Conservation (phyloP, 1,284 basidiomycete genomes). For the Cutaneotrichosporon sp. region DNA sequence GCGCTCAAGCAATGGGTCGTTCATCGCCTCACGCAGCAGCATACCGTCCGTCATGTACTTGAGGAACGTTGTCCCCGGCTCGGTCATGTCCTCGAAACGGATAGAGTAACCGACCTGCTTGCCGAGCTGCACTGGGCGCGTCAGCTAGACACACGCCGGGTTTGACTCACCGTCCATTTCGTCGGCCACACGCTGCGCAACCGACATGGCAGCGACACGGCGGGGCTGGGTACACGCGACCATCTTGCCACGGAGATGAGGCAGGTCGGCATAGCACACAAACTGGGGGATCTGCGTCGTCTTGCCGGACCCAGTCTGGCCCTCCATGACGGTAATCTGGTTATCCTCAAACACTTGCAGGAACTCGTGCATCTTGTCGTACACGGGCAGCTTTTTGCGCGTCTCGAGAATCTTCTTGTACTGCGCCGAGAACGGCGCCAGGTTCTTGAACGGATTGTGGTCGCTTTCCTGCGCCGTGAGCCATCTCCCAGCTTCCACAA, state of each 20-base stretch:
- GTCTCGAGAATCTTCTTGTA: conserved; percentile 83
- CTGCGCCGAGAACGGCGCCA: conserved; percentile 62
- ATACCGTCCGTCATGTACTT: conserved; percentile 99
- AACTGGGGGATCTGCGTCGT: conserved; percentile 99
- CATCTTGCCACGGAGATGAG: conserved; percentile 78
- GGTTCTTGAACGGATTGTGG: conserved; percentile 80
- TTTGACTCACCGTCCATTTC: conserved; percentile 82
- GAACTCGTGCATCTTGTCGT: conserved; percentile 87
- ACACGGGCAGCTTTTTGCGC: conserved; percentile 87
- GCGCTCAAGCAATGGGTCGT: conserved; percentile 78
- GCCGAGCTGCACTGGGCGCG: conserved; percentile 67
- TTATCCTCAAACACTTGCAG: conserved; percentile 74
- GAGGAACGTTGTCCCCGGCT: conserved; percentile 80
- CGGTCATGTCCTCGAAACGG: conserved; percentile 97
- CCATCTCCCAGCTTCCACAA: not conserved
- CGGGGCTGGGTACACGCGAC: conserved; percentile 97
- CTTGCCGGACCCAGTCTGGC: conserved; percentile 97
- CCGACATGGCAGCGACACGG: conserved; percentile 95
- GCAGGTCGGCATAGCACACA: conserved; percentile 86
- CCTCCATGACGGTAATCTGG: conserved; percentile 93
- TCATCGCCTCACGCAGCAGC: conserved; percentile 95
- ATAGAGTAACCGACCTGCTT: conserved; percentile 97
- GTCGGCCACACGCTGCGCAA: conserved; percentile 96
- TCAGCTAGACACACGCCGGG: not conserved
- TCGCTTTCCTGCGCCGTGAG: conserved; percentile 61